Evolutionary conservation across 192 early-diverging fungal genomes (phyloP), one percentile per base, ranked within the genome.

Genomic region (Chytriomyces sp.): DNA sequence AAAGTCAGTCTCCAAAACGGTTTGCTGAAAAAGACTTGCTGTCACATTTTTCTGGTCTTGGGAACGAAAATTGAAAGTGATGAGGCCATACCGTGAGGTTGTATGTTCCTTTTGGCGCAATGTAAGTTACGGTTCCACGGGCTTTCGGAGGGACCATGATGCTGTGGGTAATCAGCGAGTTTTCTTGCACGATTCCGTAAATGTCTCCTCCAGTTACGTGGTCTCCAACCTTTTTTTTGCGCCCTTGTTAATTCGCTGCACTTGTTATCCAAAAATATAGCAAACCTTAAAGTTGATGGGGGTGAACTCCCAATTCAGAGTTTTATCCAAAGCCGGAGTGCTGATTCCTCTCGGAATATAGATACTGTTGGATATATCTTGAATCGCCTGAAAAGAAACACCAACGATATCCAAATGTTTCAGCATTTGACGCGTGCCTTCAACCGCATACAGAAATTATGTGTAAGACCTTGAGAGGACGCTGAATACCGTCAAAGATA

Each of bases 401-500:
- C 20, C 16, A 57, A 57, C 13, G 13, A 13, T n/a, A 57, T 5
- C 16, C 16, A 57, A 0, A 3, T 57, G 13, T n/a, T 57, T 57
- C 20, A n/a, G 16, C 53, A 57, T 57, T 13, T 57, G 16, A 57
- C 20, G 53, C 53, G 13, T 20, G 53, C 5, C 53, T 13, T 57
- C 1, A 57, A 57, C 13, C 20, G 13, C 16, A 13, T 57, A 13
- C 53, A 57, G 53, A 64, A 35, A 35, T 35, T 68, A 93, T 35
- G 35, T 35, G 4, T 35, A 4, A 35, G 35, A 93, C 92, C 86
- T 96, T 94, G 67, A 99, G 87, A 28, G 98, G 98, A 77, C 98
- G 92, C 84, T 99, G 98, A 82, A 99, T 99, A 80, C 98, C 98
- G 78, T 99, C 98, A 82, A 94, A 99, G 72, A 98, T 99, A 87